Evolutionary conservation across 2,329 filamentous ascomycete genomes (phyloP).

Genomic region (Cadophora malorum): DNA sequence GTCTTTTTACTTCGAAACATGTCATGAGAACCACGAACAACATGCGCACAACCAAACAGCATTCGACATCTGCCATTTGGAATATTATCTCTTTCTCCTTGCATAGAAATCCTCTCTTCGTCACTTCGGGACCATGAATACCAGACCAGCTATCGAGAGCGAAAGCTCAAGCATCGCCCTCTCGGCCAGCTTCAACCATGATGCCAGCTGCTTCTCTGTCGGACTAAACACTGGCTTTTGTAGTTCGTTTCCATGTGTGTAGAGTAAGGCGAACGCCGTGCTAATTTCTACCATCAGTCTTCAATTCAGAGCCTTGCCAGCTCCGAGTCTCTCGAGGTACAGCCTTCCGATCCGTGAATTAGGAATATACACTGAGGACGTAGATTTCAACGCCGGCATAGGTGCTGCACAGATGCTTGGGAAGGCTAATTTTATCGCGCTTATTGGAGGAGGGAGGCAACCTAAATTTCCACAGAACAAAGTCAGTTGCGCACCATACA

Average conservation of each 20-base stretch:
- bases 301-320: slow-evolving; percentile 74
- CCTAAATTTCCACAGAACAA: slow-evolving; percentile 90
- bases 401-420: slow-evolving; percentile 87
- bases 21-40: slow-evolving; percentile 7
- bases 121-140: slow-evolving; percentile 71
- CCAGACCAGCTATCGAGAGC: slow-evolving; percentile 75
- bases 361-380: slow-evolving; percentile 30
- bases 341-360: neutral
- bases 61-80: neutral
- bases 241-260: slow-evolving; percentile 58
- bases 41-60: slow-evolving; percentile 1
- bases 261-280: neutral
- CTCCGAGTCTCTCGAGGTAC: slow-evolving; percentile 68
- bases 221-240: slow-evolving; percentile 87
- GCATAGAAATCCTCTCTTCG: neutral
- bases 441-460: slow-evolving; percentile 85
- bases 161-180: slow-evolving; percentile 79
- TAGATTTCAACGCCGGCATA: slow-evolving; percentile 82
- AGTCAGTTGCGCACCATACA: slow-evolving; percentile 50
- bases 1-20: neutral
- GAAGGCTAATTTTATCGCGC: slow-evolving; percentile 82
- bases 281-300: slow-evolving; percentile 58
- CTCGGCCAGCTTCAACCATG: slow-evolving; percentile 84
- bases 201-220: slow-evolving; percentile 84
- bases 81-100: neutral